Evolutionary conservation across 2,329 filamentous ascomycete genomes (phyloP), one percentile per base, ranked within the genome.

Genomic region (Botrytis aclada): DNA sequence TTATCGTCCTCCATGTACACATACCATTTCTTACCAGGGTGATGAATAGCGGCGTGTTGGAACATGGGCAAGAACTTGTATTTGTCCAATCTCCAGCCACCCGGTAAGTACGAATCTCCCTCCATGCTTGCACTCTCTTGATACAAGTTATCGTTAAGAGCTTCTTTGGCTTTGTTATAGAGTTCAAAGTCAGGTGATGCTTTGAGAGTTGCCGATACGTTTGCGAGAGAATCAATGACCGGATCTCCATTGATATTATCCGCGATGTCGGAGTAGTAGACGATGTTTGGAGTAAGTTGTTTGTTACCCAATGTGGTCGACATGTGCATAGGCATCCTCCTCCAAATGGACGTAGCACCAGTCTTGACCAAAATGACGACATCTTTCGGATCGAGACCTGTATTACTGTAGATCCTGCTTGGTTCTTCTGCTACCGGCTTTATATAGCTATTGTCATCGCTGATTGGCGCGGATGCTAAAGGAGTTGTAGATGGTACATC

Each of bases 21-120:
- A 77, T 88, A 90, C 88, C 88, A 90, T 75, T 88, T 85, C 72
- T 85, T 85, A 72, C 83, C 78, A 16, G 87, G 87, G 14, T 84
- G 83, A 80, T 86, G 80, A 37, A 80, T 77, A 76, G 85, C 89
- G 0, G 85, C 80, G 80, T 88, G 87, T 79, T 88, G 85, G 20
- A 87, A 84, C 78, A 89, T 88, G 78, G 88, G 87, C 63, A 88
- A 82, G 78, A 88, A 89, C 80, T 90, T 90, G 82, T 88, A 90
- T 81, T 88, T 89, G 81, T 90, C 88, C 56, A 90, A 79, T 29
- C 82, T 83, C 88, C 87, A 89, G 1, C 83, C 83, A 22, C 74
- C 70, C 2, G 74, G 73, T 25, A 75, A 34, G 41, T 74, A 73
- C 22, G 54, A 67, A n/a, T 75, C 74, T 20, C 74, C 74, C 32